phyloP scores from a whole-genome alignment of 306 rosid species.

The Trifolium subterraneum region DNA sequence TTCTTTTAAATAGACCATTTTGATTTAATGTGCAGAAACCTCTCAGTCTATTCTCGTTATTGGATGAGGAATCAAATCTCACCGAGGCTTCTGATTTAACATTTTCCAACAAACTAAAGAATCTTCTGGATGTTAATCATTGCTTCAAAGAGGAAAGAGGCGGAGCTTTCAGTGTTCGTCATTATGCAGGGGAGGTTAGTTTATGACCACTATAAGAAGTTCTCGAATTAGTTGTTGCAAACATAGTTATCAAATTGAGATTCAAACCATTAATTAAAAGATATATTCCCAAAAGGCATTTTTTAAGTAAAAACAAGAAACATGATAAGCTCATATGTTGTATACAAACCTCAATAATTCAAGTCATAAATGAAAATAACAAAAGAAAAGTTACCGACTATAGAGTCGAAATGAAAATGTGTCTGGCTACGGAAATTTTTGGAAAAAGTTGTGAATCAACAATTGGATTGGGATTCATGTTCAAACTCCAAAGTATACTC shows the following conservation, averaged over 20 bases:
- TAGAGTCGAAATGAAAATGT: not conserved
- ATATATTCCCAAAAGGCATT: not conserved
- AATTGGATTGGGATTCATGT: no score
- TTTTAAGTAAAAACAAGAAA: not conserved
- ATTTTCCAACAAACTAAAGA: constrained; percentile 74
- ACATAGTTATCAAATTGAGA: not conserved
- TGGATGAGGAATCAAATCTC: constrained; percentile 85
- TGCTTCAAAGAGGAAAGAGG: constrained; percentile 85
- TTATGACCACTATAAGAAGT: constrained; percentile 37
- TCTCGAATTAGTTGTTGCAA: constrained; percentile 28
- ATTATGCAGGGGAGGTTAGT: constrained; percentile 96
- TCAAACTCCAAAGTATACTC: not conserved
- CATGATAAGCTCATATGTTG: not conserved
- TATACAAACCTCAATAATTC: not conserved
- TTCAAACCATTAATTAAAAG: not conserved
- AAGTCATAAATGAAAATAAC: not conserved
- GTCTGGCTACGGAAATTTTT: no score
- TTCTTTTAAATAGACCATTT: constrained; percentile 1
- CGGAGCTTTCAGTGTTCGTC: constrained; percentile 74
- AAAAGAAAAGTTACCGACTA: not conserved
- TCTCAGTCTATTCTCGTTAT: constrained; percentile 69
- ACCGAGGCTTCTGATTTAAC: constrained; percentile 88
- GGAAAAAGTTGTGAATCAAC: no score
- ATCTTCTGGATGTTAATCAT: constrained; percentile 62
- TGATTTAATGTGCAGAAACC: constrained; percentile 65